Evolutionary conservation across 495 filamentous ascomycete species (phyloP).

Genomic region (Aspergillus ostianus): DNA sequence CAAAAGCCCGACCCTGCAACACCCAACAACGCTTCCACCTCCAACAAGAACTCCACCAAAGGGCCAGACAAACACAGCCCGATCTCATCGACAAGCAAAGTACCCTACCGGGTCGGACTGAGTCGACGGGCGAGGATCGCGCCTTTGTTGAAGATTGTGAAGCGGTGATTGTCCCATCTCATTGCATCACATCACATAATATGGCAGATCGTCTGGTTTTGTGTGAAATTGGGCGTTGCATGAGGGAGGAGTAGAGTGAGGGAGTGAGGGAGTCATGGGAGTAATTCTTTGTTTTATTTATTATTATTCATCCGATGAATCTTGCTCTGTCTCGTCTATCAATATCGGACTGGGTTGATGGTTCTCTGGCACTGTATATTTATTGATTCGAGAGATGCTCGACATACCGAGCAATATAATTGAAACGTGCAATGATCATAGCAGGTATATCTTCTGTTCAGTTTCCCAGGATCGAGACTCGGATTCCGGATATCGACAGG

Average conservation of each 20-base stretch:
- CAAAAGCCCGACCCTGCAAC: constrained; percentile 15
- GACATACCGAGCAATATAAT: not conserved
- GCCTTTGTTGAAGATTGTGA: constrained; percentile 62
- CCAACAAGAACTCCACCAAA: constrained; percentile 17
- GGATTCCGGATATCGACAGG: too few species aligned
- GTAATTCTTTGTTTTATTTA: too few species aligned
- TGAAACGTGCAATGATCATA: not conserved
- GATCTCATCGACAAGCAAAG: constrained; percentile 51
- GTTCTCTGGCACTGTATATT: not conserved
- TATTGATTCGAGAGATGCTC: not conserved
- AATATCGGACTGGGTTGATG: not conserved
- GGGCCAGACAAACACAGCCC: constrained; percentile 47
- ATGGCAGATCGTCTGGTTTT: too few species aligned
- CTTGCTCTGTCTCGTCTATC: not conserved
- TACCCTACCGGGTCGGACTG: constrained; percentile 63
- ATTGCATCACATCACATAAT: too few species aligned
- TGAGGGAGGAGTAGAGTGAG: too few species aligned
- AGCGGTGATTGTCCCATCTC: constrained; percentile 42
- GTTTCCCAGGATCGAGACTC: too few species aligned
- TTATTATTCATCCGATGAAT: not conserved
- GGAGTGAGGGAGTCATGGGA: too few species aligned
- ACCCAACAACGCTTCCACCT: constrained; percentile 7
- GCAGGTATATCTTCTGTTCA: too few species aligned
- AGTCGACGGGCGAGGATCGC: constrained; percentile 65
- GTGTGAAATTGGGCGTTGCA: too few species aligned